Conservation (phyloP, 2,329 filamentous ascomycete species). For the Tolypocladium guangdongense region DNA sequence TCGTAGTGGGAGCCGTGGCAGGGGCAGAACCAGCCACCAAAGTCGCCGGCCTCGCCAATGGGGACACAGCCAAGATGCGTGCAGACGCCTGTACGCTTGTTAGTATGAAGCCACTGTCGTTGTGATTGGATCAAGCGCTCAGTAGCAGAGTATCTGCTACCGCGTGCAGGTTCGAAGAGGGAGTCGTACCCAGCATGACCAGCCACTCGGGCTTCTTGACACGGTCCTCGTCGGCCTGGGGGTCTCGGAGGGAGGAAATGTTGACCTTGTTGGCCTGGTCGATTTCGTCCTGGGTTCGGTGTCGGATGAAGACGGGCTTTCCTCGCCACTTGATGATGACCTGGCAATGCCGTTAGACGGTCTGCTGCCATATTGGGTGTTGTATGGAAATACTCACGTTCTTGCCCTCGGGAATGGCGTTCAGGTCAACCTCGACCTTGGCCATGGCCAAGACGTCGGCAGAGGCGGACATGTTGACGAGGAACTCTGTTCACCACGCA, state of each 20-base stretch:
- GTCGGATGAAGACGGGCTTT: constrained; percentile 99
- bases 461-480: constrained; percentile 99
- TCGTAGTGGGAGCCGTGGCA: constrained; percentile 99
- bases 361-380: constrained; percentile 2
- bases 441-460: constrained; percentile 98
- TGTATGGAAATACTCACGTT: constrained; percentile 55
- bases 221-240: constrained; percentile 81
- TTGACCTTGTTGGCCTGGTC: constrained; percentile 86
- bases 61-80: constrained; percentile 98
- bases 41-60: constrained; percentile 97
- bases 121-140: background rate
- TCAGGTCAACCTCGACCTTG: constrained; percentile 96
- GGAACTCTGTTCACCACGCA: constrained; percentile 61
- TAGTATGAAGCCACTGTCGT: background rate
- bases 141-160: background rate
- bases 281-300: constrained; percentile 90
- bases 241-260: constrained; percentile 76
- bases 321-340: constrained; percentile 99
- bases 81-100: constrained; percentile 65
- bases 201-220: constrained; percentile 99
- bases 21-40: constrained; percentile 98
- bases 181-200: constrained; percentile 77
- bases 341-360: constrained; percentile 27
- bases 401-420: constrained; percentile 94
- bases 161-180: background rate